Conservation (phyloP, 306 rosid species). For the Acacia acuminata region DNA sequence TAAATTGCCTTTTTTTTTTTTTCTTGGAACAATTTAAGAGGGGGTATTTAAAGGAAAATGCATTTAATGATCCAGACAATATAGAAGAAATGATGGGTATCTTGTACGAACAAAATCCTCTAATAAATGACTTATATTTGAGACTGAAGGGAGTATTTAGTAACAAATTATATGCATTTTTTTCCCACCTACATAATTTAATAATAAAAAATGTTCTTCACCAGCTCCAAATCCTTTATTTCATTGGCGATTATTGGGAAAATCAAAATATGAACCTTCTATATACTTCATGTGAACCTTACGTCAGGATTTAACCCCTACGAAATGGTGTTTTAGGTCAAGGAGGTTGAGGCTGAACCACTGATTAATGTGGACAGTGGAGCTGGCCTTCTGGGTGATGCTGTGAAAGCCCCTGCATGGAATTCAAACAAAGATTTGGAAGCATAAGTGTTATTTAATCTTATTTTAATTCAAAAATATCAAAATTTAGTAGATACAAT, state of each 20-base stretch:
- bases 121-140: no score
- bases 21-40: neutral
- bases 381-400: slow-evolving; percentile 42
- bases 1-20: no score
- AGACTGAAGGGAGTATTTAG: neutral
- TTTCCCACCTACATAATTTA: neutral
- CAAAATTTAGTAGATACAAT: neutral
- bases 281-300: neutral
- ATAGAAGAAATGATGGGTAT: neutral
- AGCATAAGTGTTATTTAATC: neutral
- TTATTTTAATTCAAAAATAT: neutral
- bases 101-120: no score
- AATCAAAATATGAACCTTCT: neutral
- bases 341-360: slow-evolving; percentile 70
- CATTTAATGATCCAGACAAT: neutral
- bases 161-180: neutral
- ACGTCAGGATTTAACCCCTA: neutral
- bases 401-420: slow-evolving; percentile 59
- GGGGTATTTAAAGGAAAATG: no score
- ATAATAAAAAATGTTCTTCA: neutral
- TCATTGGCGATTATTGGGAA: neutral
- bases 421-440: slow-evolving; percentile 16
- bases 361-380: slow-evolving; percentile 65
- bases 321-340: neutral
- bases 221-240: neutral